A percentile compares a stretch with the other conserved stretches of the same genome.
Conservation (phyloP, 2,329 filamentous ascomycete species). For the Sarocladium brachiariae region DNA sequence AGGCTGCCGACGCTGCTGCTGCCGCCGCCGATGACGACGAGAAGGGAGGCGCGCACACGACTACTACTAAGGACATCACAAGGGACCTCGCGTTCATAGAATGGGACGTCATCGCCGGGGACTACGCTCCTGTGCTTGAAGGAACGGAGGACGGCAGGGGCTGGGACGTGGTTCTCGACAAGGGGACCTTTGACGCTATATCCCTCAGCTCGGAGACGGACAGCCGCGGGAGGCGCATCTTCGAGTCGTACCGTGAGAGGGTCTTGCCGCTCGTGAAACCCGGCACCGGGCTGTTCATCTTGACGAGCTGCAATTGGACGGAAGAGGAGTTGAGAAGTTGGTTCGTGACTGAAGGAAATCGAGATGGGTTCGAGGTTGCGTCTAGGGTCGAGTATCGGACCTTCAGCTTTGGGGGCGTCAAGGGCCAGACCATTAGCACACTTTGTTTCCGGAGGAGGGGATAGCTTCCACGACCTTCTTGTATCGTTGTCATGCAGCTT, state of each 20-base stretch:
- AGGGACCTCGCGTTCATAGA: constrained; percentile 33
- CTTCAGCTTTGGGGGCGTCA: constrained; percentile 83
- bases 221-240: constrained; percentile 51
- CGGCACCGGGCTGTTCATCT: constrained; percentile 64
- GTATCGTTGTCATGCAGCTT: too few relatives aligned
- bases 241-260: constrained; percentile 66
- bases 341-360: constrained; percentile 51
- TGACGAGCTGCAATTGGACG: constrained; percentile 99
- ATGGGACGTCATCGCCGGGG: constrained; percentile 57
- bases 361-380: constrained; percentile 47
- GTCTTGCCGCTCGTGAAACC: constrained; percentile 61
- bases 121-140: constrained; percentile 11
- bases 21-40: too few relatives aligned
- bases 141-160: constrained; percentile 33
- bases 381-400: constrained; percentile 72
- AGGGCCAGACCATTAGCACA: constrained; percentile 84
- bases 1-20: too few relatives aligned
- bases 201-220: constrained; percentile 58
- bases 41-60: too few relatives aligned
- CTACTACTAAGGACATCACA: neutral
- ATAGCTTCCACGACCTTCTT: too few relatives aligned
- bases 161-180: constrained; percentile 93
- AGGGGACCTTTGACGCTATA: constrained; percentile 96
- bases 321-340: constrained; percentile 75
- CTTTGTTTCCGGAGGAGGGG: constrained; percentile 58